Percentiles rank a stretch among this genome's conserved stretches.
Conservation (phyloP, 257 asterid genomes). For the Ballota nigra region DNA sequence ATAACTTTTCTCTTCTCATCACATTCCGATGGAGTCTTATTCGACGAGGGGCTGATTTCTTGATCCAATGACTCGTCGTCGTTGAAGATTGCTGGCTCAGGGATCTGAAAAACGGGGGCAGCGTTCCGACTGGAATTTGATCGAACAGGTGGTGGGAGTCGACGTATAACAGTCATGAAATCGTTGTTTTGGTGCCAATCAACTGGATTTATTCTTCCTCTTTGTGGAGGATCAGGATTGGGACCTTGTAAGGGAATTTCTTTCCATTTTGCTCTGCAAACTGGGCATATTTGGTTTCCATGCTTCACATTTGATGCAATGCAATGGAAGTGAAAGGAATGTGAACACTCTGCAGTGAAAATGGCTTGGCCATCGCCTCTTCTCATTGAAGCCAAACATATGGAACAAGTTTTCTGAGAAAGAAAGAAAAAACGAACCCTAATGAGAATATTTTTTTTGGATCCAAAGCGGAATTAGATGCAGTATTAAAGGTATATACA, state of each 20-base stretch:
- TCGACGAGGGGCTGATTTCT: constrained; percentile 32
- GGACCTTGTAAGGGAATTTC: constrained; percentile 80
- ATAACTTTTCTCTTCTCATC: constrained; percentile 42
- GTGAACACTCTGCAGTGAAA: constrained; percentile 95
- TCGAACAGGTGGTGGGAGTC: constrained; percentile 66
- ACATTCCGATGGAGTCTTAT: constrained; percentile 19
- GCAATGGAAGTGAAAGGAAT: constrained; percentile 95
- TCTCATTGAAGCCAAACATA: constrained; percentile 83
- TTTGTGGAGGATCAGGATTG: constrained; percentile 40
- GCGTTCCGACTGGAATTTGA: constrained; percentile 51
- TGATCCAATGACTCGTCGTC: constrained; percentile 84
- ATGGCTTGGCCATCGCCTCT: constrained; percentile 94
- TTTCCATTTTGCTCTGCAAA: constrained; percentile 93
- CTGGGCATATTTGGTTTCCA: constrained; percentile 89
- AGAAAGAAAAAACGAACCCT: background rate
- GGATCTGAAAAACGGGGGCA: constrained; percentile 42
- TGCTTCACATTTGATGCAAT: constrained; percentile 91
- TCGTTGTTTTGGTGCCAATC: constrained; percentile 60
- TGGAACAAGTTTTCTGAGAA: constrained; percentile 81
- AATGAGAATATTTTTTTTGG: constrained; percentile 22
- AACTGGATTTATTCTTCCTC: constrained; percentile 52
- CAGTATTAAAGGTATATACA: background rate
- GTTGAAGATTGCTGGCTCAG: constrained; percentile 79
- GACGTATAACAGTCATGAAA: constrained; percentile 58
- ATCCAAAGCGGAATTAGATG: background rate